phyloP scores from a whole-genome alignment of 2,329 filamentous ascomycete species.

The Aspergillus viridinutans region DNA sequence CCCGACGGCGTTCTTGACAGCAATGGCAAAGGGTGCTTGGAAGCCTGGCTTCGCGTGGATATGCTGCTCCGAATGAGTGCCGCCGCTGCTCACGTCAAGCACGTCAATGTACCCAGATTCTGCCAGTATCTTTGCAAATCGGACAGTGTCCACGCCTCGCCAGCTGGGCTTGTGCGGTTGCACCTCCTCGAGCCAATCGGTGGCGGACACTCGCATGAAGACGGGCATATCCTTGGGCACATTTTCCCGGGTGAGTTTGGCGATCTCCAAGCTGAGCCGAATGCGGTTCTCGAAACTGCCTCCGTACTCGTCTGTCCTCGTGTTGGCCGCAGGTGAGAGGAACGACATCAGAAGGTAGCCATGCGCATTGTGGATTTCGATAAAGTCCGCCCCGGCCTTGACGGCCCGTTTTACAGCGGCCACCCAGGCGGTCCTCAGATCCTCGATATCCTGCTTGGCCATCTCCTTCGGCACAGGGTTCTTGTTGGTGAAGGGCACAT shows the following conservation, averaged over 20 bases:
- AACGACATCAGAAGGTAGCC: slow-evolving; percentile 72
- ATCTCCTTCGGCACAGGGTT: slow-evolving; percentile 63
- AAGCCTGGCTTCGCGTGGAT: slow-evolving; percentile 55
- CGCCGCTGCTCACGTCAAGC: slow-evolving; percentile 65
- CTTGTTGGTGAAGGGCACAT: slow-evolving; percentile 58
- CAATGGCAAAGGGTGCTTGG: slow-evolving; percentile 68
- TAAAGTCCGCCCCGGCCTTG: slow-evolving; percentile 67
- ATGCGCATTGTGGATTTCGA: slow-evolving; percentile 76
- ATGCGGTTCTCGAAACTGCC: slow-evolving; percentile 59
- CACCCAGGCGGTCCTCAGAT: slow-evolving; percentile 59
- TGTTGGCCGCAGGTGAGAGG: slow-evolving; percentile 63
- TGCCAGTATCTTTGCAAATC: slow-evolving; percentile 64
- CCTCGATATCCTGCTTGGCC: slow-evolving; percentile 63
- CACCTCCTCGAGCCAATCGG: slow-evolving; percentile 67
- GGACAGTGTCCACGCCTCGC: slow-evolving; percentile 62
- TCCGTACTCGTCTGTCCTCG: slow-evolving; percentile 57
- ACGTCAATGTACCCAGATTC: slow-evolving; percentile 68
- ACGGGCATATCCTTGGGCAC: slow-evolving; percentile 67
- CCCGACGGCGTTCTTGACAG: slow-evolving; percentile 67
- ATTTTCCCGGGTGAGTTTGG: slow-evolving; percentile 55
- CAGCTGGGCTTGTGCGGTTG: slow-evolving; percentile 58
- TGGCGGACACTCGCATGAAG: slow-evolving; percentile 66
- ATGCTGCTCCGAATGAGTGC: slow-evolving; percentile 24
- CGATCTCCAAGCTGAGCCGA: slow-evolving; percentile 63
- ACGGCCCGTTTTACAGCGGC: slow-evolving; percentile 58